Evolutionary conservation across 2,329 filamentous ascomycete genomes (phyloP), one percentile per base, ranked within the genome.

Genomic region (Penicillium sclerotigenum): DNA sequence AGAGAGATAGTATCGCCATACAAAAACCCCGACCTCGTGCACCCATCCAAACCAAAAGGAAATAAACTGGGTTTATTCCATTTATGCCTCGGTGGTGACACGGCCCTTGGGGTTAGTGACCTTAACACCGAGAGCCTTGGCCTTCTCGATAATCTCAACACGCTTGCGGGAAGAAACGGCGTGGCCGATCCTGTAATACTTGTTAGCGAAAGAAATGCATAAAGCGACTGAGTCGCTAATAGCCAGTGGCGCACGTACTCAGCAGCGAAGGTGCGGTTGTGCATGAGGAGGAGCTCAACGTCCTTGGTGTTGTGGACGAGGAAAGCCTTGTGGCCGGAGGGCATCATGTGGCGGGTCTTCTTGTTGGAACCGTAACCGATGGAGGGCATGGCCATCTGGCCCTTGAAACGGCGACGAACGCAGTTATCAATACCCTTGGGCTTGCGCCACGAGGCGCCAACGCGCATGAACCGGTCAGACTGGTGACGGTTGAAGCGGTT

Each of bases 381-480:
- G 85, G 91, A 96, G 81, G 94, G 94, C 93, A 99, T 97, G 75
- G 87, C 86, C 80, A 89, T 88, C 82, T 90, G 90, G 76, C 94
- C 91, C 82, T 90, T 91, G 86, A 99, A 99, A 71, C 94, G 90
- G 85, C 94, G 87, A 79, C 94, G 90, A 78, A 99, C 93, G 75
- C 90, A 84, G 85, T 92, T 96, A 83, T 99, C 94, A 81, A 99
- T 99, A 91, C 94, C 94, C 90, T 99, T 99, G 71, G 94, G 94
- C 87, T 97, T 99, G 83, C 94, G 89, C 94, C 94, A 99, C 85
- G 86, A 88, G 70, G 89, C 78, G 76, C 84, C 87, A 71, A 97
- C 87, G 78, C 94, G 88, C 83, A 87, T 96, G 85, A 96, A 99
- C 78, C 88, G 88, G 82, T 97, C 94, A 80, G 86, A 90, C 87